Percentiles rank a stretch among this genome's conserved stretches.
These are phyloP conservation scores for Taxillus chinensis DNA, from an alignment of 164 flowering plant species.

Conservation along the genomic window DNA sequence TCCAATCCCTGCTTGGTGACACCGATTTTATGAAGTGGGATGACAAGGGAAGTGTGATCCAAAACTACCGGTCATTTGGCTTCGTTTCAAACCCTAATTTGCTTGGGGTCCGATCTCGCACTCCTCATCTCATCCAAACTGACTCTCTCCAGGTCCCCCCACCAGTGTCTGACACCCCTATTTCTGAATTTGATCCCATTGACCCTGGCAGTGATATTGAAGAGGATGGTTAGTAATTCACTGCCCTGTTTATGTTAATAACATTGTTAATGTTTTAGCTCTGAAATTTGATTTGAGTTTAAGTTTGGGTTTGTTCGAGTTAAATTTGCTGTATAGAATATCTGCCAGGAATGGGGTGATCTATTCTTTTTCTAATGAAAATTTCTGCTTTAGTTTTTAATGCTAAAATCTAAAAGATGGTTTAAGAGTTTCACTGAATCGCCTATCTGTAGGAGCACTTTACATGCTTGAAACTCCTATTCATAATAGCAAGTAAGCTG, in stretches of 20 bases:
- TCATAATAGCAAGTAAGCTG: too few species aligned
- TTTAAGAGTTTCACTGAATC: too few species aligned
- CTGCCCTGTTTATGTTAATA: too few species aligned
- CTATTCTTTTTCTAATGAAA: too few species aligned
- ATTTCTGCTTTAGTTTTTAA: too few species aligned
- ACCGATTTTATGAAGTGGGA: conserved; percentile 45
- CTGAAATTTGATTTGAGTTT: neutral
- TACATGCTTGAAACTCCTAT: too few species aligned
- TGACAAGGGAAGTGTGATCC: conserved; percentile 48
- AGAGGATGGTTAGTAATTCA: conserved; percentile 62
- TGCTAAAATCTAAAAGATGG: too few species aligned
- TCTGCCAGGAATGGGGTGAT: too few species aligned
- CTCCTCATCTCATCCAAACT: conserved; percentile 40
- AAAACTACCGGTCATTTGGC: conserved; percentile 79
- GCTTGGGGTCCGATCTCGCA: conserved; percentile 58
- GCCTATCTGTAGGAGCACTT: too few species aligned
- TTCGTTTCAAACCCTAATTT: conserved; percentile 84
- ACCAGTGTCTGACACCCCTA: conserved; percentile 9
- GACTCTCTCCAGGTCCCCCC: conserved; percentile 56
- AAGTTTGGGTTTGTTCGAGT: neutral
- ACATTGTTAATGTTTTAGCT: neutral
- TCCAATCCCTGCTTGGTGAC: conserved; percentile 31
- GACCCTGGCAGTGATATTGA: conserved; percentile 91
- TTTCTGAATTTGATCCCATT: conserved; percentile 36
- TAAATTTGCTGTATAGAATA: too few species aligned